Percentiles rank a stretch among this genome's conserved stretches.
These are phyloP conservation scores for Coemansia sp. DNA, from an alignment of 192 early-diverging fungal genomes.

Conservation along the genomic window DNA sequence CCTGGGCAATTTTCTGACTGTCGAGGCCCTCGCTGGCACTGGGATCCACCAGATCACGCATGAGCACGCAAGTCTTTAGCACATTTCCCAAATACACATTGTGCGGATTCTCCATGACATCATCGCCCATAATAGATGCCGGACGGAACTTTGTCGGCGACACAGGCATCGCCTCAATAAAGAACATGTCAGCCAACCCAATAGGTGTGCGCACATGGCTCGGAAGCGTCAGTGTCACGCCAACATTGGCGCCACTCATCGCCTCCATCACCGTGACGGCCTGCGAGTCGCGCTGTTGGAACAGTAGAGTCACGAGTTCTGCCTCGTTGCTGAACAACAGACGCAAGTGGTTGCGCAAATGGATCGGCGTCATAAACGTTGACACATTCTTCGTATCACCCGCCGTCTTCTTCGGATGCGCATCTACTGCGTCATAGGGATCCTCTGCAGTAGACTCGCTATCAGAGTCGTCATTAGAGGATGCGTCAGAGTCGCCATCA, in stretches of 20 bases:
- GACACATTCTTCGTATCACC: conserved; percentile 8
- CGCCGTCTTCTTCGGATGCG: conserved; percentile 34
- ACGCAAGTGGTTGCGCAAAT: conserved; percentile 76
- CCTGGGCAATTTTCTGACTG: conserved; percentile 18
- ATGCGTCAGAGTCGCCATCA: conserved; percentile 29
- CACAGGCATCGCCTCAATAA: conserved; percentile 88
- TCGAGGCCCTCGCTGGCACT: conserved; percentile 17
- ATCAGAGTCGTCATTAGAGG: conserved; percentile 37
- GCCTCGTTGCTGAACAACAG: conserved; percentile 78
- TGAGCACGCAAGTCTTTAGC: conserved; percentile 72
- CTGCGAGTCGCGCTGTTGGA: conserved; percentile 66
- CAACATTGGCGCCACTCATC: conserved; percentile 6
- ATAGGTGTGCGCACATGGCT: conserved; percentile 47
- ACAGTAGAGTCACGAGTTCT: conserved; percentile 74
- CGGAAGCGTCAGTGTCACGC: conserved; percentile 35
- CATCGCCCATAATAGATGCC: conserved; percentile 84
- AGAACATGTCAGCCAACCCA: conserved; percentile 80
- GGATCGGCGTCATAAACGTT: conserved; percentile 65
- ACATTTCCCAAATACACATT: conserved; percentile 85
- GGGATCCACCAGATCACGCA: conserved; percentile 57
- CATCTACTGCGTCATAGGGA: conserved; percentile 22
- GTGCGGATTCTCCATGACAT: conserved; percentile 91
- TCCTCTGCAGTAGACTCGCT: conserved; percentile 22
- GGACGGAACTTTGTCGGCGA: conserved; percentile 94
- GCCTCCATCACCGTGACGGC: conserved; percentile 22